These are phyloP conservation scores for Zea luxurians DNA, from an alignment of 176 grass and related monocot genomes.

Conservation along the genomic window DNA sequence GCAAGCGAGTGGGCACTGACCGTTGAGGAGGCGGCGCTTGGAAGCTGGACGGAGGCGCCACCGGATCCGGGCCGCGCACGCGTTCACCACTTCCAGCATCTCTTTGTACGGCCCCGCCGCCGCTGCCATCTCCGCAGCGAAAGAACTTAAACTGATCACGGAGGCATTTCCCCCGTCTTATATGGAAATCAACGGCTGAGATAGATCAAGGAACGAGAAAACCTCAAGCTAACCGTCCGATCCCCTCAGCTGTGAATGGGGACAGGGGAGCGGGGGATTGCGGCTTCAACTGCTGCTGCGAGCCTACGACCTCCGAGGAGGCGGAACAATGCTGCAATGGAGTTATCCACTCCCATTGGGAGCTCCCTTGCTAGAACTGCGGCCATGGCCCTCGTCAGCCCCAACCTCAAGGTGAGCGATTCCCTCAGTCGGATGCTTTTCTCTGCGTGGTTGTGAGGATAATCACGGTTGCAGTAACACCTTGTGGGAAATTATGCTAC, in stretches of 20 bases:
- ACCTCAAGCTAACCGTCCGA: slow-evolving; percentile 13
- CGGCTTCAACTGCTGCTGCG: not conserved
- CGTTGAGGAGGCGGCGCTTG: slow-evolving; percentile 68
- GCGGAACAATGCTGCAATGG: slow-evolving; percentile 16
- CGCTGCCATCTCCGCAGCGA: slow-evolving; percentile 21
- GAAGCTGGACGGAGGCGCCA: slow-evolving; percentile 51
- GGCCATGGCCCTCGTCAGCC: not conserved
- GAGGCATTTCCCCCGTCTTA: not conserved
- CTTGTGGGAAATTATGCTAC: not conserved
- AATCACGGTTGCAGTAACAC: not conserved
- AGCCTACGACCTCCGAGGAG: not conserved
- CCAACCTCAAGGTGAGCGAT: slow-evolving; percentile 28
- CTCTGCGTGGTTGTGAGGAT: not conserved
- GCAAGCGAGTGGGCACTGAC: slow-evolving; percentile 15
- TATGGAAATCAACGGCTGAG: not conserved
- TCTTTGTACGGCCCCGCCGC: slow-evolving; percentile 42
- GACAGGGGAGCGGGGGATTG: no score
- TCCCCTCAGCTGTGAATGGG: not conserved
- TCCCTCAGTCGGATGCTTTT: not conserved
- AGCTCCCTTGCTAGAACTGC: slow-evolving; percentile 11
- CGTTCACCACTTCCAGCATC: slow-evolving; percentile 50
- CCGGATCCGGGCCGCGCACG: slow-evolving; percentile 39
- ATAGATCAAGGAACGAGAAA: not conserved
- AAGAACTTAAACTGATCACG: not conserved
- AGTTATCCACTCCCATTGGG: slow-evolving; percentile 37